Evolutionary conservation across 345 rosid species (phyloP).

Genomic region (Populus simonii): DNA sequence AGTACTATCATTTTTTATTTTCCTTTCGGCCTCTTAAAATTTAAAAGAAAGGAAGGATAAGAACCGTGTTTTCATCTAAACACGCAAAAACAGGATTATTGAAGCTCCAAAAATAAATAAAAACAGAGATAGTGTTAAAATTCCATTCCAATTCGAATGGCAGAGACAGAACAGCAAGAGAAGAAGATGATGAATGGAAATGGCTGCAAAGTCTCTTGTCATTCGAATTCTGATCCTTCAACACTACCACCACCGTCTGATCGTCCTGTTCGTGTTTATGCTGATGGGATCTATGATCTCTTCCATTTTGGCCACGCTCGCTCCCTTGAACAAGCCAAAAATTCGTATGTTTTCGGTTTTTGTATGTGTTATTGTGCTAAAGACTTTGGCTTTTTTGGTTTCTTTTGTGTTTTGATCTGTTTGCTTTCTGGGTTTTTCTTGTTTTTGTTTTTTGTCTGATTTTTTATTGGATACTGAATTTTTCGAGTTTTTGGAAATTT

Average conservation of each 20-base stretch:
- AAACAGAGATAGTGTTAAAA: not conserved
- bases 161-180: not conserved
- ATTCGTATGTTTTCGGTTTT: constrained; percentile 44
- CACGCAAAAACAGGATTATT: no score
- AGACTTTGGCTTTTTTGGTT: not conserved
- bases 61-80: no score
- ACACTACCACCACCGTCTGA: not conserved
- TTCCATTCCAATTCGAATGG: not conserved
- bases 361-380: not conserved
- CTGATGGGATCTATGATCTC: constrained; percentile 99
- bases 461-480: not conserved
- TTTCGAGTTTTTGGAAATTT: not conserved
- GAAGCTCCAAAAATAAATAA: not conserved
- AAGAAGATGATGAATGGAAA: not conserved
- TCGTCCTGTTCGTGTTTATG: constrained; percentile 75
- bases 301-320: constrained; percentile 97
- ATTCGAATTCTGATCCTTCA: not conserved
- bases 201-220: not conserved
- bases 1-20: no score
- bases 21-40: no score
- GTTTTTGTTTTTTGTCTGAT: not conserved
- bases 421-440: not conserved
- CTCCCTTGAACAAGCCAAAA: constrained; percentile 93
- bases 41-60: no score
- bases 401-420: not conserved